Base-by-base conservation (phyloP, 75 land plant genomes). In the Cryptomeria japonica region DNA sequence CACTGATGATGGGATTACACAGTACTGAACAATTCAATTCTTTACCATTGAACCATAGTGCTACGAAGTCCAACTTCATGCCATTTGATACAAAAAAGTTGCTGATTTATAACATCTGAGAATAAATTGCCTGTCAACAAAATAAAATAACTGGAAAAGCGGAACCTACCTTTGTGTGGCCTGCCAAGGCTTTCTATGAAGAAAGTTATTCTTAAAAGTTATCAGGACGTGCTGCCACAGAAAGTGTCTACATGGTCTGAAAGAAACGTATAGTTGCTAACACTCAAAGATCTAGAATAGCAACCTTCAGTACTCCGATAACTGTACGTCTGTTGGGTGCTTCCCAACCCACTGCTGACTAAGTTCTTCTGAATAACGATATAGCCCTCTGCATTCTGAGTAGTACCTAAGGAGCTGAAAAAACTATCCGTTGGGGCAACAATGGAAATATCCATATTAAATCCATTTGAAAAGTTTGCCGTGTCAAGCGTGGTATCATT, bases 281-380 rank as follows among this genome's bases (percentile, higher is more conserved):
- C 86, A 64, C 91, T 88, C 80, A 91, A 31, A 11, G n/a, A 5
- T 6, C 89, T 87, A 12, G 44, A 47, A 75, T 90, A 91, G 82
- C 91, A 90, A n/a, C 90, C 92, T 15, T 86, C 86, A 11, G 80
- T 92, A 46, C 90, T 87, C 34, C 83, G 73, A 80, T 80, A 83
- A 36, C 44, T 72, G 46, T 91, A 92, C 9, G 51, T 39, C 86
- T 92, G 88, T 70, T 86, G 75, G 16, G 84, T 88, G 76, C 86
- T 85, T 46, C 87, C 93, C 42, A 68, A n/a, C 22, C 92, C 93
- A 34, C 90, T 87, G 39, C 85, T 77, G 8, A 85, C 85, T 9
- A 77, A 51, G 16, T 84, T 78, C n/a, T 42, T 41, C 19, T 80
- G 44, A 32, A 91, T 39, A 34, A 78, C 18, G 10, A 91, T 32